Evolutionary conservation across 768 basidiomycete genomes (phyloP), one percentile per base, ranked within the genome.

Genomic region (Leccinum variicolor): DNA sequence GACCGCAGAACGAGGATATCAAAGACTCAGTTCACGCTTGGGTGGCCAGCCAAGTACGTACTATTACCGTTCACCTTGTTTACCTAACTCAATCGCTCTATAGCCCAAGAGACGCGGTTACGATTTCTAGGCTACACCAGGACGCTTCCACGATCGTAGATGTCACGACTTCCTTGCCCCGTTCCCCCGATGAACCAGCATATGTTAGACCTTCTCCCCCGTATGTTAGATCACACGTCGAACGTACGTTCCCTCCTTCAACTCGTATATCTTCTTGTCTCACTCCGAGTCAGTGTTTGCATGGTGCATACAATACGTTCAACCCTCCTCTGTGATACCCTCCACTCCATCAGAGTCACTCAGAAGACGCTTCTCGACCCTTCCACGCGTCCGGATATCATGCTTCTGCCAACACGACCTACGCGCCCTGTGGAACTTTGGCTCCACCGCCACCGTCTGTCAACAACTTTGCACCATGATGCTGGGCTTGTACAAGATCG

Each of bases 351-450:
- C 79, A 67, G 66, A 81, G 71, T 61, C 67, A 48, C 66, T 74
- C 63, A 67, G 63, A 54, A 66, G 31, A 53, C 65, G 64, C 17
- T 60, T 74, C 48, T 66, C 73, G 17, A 58, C 29, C 34, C 47
- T 66, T 53, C 77, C 74, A 45, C 76, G 81, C 59, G 69, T 93
- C 26, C 86, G 92, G 36, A 83, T 95, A 60, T 94, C 91, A 2
- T 95, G 92, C 68, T 94, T 96, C 69, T 96, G 92, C 91, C 92
- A 95, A 68, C 94, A 96, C 70, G 92, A 97, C 75, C 82, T 96
- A 28, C 89, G 90, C 61, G 83, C 92, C 0, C 70, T 92, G 39
- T 96, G 93, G 92, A 90, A 85, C 39, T 81, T 94, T 52, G 86
- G 85, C 7, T 81, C 86, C 0, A 79, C 83, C 1, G 76, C 83